These are phyloP conservation scores for Backusella liffmaniae DNA, from an alignment of 192 early-diverging fungal genomes.

Conservation along the genomic window DNA sequence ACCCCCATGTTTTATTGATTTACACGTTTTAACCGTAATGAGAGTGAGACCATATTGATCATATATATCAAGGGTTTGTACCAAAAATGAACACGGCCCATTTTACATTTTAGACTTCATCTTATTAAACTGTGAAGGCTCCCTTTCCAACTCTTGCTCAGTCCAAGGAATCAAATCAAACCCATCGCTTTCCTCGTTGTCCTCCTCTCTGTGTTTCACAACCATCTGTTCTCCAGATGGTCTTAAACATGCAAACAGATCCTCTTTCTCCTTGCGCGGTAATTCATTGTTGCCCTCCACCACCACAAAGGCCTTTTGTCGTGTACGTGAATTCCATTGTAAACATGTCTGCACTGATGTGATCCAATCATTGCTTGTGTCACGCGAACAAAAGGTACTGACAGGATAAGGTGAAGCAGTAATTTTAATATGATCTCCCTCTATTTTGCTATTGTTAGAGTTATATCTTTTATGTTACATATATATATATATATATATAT, in stretches of 20 bases:
- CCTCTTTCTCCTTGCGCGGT: neutral
- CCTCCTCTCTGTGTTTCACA: neutral
- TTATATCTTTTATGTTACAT: neutral
- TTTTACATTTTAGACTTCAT: neutral
- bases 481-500: too few species aligned
- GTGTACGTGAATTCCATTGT: constrained; percentile 88
- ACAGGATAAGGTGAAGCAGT: constrained; percentile 82
- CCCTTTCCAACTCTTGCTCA: constrained; percentile 11
- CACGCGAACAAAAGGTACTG: constrained; percentile 76
- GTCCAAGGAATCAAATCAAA: constrained; percentile 13
- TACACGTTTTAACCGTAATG: too few species aligned
- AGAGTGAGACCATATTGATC: too few species aligned
- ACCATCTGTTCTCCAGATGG: neutral
- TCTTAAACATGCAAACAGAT: constrained; percentile 11
- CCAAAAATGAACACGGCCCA: neutral
- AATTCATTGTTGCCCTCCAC: constrained; percentile 22
- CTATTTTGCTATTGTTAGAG: constrained; percentile 14
- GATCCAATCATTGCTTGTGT: constrained; percentile 89
- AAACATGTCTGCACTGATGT: constrained; percentile 76
- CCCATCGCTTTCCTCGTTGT: neutral
- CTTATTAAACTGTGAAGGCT: neutral
- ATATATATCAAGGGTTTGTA: too few species aligned
- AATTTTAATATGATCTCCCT: constrained; percentile 84
- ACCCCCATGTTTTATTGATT: too few species aligned
- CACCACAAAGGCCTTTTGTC: constrained; percentile 76